Base-by-base conservation (phyloP, 148 eudicot genomes). In the Vaccinium vitisidaea region DNA sequence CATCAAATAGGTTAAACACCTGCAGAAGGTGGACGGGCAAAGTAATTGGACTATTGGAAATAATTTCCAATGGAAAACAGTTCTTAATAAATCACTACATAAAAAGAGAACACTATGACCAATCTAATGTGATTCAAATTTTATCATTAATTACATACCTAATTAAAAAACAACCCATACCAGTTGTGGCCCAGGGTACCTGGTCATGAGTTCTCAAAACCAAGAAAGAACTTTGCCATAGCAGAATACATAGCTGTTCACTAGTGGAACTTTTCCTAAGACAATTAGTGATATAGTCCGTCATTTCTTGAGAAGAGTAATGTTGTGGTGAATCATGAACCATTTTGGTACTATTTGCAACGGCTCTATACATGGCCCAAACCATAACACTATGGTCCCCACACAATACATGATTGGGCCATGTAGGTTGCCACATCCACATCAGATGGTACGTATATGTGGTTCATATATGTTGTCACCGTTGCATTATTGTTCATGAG, bases 1-100 rank as follows among this genome's bases (percentile, higher is more conserved):
- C 82, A 88, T 94, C 94, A 88, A 93, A 94, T 78, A 90, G 75
- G 50, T 87, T 86, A 86, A 93, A 94, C 19, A 94, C 67, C 98
- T 94, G 91, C 77, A 83, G 79, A 32, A 80, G 56, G 21, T 14
- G 25, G 43, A 23, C 8, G 1, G 36, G 11, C 48, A 32, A 27
- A 75, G 23, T 30, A 3, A 27, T 32, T 32, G 16, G 32, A 70
- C 21, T 59, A 27, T 25, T 2, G n/a, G 32, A 75, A 36, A 36
- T 1, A 43, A 75, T 15, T 75, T 75, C 43, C 53, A n/a, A 46
- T 6, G 27, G 11, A 46, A 75, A 46, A 10, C 52, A 75, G 54
- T 50, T 39, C 10, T 43, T 19, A 46, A 75, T 75, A 21, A 75
- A 46, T 48, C 19, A 11, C 23, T 1, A 75, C 8, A 30, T 39